Evolutionary conservation across 257 asterid genomes (phyloP), one percentile per base, ranked within the genome.

Genomic region (Nicotiana attenuata): DNA sequence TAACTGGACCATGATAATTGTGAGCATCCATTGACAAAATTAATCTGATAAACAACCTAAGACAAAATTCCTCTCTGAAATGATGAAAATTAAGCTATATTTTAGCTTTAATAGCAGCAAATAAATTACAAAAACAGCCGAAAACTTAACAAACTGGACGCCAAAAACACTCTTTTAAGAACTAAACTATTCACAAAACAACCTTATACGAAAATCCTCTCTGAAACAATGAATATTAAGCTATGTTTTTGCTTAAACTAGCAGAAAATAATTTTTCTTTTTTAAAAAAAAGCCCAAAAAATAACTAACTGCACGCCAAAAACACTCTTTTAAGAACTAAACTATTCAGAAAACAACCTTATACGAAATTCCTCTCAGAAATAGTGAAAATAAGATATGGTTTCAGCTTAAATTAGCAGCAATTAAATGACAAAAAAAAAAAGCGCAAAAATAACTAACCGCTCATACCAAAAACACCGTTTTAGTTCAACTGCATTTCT

Each of bases 1-100:
- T 64, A 20, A 87, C 90, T 22, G 87, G 87, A 19, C 88, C 83
- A 64, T 66, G 82, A 45, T 80, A 84, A 75, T 82, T 65, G 45
- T 65, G 85, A 61, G 81, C 52, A 71, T 85, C 85, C 63, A 85
- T 88, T 55, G 5, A 75, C 41, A 24, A 26, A 63, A 3, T 52
- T 52, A 52, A 52, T 13, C 57, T 14, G 19, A 52, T 11, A 52
- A 52, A 52, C 17, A 52, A 52, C 50, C 50, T 9, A 41, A 52
- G 19, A 14, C 19, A 52, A 52, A 52, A 52, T 3, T 52, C 19
- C 7, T 52, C 57, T 41, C 50, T 9, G 50, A 41, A 41, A 41
- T 41, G 50, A 9, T 41, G 50, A 41, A 41, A 8, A 41, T 41
- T 41, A 41, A 41, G 3, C 50, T 8, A 9, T 41, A 41, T 41